Conservation (phyloP, 1,284 basidiomycete genomes). For the Sanghuangporus weigelae region DNA sequence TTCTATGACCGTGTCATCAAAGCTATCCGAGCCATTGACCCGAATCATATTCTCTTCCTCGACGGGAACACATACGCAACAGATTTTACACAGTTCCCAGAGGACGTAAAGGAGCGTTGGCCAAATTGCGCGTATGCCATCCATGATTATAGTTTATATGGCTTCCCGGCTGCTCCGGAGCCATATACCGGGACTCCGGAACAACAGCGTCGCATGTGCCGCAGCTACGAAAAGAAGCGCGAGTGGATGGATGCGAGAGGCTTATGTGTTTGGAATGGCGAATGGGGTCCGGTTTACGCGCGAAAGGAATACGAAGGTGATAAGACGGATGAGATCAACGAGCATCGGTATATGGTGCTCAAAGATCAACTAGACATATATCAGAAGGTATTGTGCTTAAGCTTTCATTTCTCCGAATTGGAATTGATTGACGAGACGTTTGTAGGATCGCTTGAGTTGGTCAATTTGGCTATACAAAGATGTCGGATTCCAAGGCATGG, state of each 20-base stretch:
- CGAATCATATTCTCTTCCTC: conserved; percentile 58
- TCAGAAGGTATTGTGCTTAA: conserved; percentile 38
- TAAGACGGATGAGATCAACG: conserved; percentile 58
- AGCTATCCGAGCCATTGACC: conserved; percentile 64
- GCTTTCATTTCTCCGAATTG: neutral
- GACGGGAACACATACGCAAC: conserved; percentile 74
- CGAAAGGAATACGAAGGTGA: conserved; percentile 52
- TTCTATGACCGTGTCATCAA: conserved; percentile 61
- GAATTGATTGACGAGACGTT: neutral
- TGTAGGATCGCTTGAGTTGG: conserved; percentile 65
- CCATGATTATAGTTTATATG: conserved; percentile 69
- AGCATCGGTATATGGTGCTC: conserved; percentile 58
- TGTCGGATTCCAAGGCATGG: conserved; percentile 83
- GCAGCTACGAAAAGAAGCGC: conserved; percentile 61
- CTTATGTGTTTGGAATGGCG: conserved; percentile 73
- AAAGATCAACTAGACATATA: conserved; percentile 74
- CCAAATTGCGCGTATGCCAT: conserved; percentile 69
- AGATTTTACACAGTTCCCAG: conserved; percentile 63
- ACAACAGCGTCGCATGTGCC: conserved; percentile 46
- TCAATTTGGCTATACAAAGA: conserved; percentile 86
- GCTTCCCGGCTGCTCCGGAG: conserved; percentile 64
- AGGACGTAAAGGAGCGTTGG: conserved; percentile 50
- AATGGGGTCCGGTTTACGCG: conserved; percentile 69
- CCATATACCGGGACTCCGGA: conserved; percentile 46
- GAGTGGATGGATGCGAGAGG: conserved; percentile 62